Evolutionary conservation across 129 eudicot genomes (phyloP).

Genomic region (Escallonia rubra): DNA sequence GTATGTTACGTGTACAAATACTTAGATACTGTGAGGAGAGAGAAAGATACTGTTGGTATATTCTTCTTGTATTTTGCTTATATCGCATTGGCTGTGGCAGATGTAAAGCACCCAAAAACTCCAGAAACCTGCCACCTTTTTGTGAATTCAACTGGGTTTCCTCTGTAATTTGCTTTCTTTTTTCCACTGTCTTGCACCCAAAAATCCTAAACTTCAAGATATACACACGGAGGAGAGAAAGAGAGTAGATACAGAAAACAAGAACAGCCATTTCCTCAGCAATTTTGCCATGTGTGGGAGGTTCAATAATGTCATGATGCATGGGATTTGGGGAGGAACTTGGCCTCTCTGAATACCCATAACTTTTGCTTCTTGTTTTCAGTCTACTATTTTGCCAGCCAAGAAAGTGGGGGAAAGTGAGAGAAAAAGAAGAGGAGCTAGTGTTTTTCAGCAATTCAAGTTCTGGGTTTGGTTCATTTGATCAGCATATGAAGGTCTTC

Average conservation of each 20-base stretch:
- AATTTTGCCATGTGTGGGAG: constrained; percentile 39
- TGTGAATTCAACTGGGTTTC: too few species aligned
- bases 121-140: too few species aligned
- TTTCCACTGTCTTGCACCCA: too few species aligned
- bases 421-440: too few species aligned
- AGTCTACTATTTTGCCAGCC: background rate
- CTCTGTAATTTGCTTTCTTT: too few species aligned
- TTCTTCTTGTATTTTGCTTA: too few species aligned
- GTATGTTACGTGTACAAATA: too few species aligned
- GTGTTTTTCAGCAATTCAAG: background rate
- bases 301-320: constrained; percentile 42
- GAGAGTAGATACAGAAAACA: background rate
- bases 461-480: constrained; percentile 6
- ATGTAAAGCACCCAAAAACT: too few species aligned
- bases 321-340: constrained; percentile 58
- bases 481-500: background rate
- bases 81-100: too few species aligned
- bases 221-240: constrained; percentile 1
- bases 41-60: too few species aligned
- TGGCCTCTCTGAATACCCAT: constrained; percentile 72
- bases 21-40: too few species aligned
- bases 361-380: constrained; percentile 4
- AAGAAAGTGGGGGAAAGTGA: constrained; percentile 1
- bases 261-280: background rate
- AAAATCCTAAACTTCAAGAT: background rate